Percentiles rank a stretch among this genome's conserved stretches.
Evolutionary conservation across 192 early-diverging fungal species (phyloP).

Genomic region (Umbelopsis sp.): DNA sequence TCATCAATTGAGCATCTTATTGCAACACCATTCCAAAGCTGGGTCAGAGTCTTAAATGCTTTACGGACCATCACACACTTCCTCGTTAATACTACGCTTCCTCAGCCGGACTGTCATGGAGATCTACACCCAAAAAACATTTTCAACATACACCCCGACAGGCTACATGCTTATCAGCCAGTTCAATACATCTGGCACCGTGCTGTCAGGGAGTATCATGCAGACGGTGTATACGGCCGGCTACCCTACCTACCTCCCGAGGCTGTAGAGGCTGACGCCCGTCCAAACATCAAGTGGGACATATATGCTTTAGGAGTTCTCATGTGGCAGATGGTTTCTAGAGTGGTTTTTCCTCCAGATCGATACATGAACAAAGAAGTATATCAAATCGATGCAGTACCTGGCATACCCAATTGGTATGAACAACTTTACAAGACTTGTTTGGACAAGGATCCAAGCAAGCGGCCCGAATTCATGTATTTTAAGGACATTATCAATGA

Average conservation of each 20-base stretch:
- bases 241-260: slow-evolving; percentile 18
- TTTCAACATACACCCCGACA: slow-evolving; percentile 6
- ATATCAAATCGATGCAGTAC: slow-evolving; percentile 14
- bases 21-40: slow-evolving; percentile 9
- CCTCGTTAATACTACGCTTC: background rate
- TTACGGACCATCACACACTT: background rate
- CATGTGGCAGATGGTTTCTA: slow-evolving; percentile 19
- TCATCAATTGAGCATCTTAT: background rate
- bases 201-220: slow-evolving; percentile 9
- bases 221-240: slow-evolving; percentile 13
- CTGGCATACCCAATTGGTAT: slow-evolving; percentile 5
- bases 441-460: slow-evolving; percentile 1
- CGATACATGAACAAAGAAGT: slow-evolving; percentile 18
- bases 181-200: slow-evolving; percentile 8
- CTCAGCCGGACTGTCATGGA: slow-evolving; percentile 1
- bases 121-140: slow-evolving; percentile 11
- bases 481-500: background rate
- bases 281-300: background rate
- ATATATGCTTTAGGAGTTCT: background rate
- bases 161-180: background rate
- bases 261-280: background rate
- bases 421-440: slow-evolving; percentile 18
- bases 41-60: slow-evolving; percentile 1
- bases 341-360: slow-evolving; percentile 6
- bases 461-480: slow-evolving; percentile 17